Conservation (phyloP, 495 filamentous ascomycete genomes). For the Daldinia caldariorum region DNA sequence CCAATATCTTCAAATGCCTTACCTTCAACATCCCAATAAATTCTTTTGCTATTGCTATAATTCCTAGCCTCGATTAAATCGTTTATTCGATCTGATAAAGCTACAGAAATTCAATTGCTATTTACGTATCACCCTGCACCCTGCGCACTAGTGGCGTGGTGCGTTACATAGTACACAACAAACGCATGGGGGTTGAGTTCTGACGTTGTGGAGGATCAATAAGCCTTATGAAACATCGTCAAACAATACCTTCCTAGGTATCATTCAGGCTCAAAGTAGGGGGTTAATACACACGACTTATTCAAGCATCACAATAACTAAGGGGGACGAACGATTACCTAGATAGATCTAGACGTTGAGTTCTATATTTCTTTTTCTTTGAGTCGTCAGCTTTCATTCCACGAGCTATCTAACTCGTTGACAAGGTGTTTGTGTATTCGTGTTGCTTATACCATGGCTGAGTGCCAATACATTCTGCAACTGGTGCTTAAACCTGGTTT, state of each 20-base stretch:
- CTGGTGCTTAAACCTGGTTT: neutral
- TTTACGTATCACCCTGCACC: neutral
- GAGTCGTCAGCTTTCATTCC: neutral
- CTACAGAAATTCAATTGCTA: neutral
- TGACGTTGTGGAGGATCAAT: slow-evolving; percentile 21
- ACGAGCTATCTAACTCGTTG: neutral
- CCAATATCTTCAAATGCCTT: neutral
- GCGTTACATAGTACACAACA: neutral
- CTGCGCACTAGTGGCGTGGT: slow-evolving; percentile 12
- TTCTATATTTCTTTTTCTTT: neutral
- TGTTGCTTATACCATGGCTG: neutral
- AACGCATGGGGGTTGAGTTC: neutral
- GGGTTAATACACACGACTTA: neutral
- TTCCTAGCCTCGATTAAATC: neutral
- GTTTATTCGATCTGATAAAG: neutral
- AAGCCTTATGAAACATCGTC: slow-evolving; percentile 24
- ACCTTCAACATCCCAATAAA: neutral
- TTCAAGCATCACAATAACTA: slow-evolving; percentile 3
- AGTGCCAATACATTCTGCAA: neutral
- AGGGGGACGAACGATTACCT: neutral
- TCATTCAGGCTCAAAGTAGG: slow-evolving; percentile 4
- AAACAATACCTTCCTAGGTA: slow-evolving; percentile 19
- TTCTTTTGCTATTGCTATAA: neutral
- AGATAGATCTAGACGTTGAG: neutral
- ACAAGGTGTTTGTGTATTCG: neutral